phyloP scores from a whole-genome alignment of 1,139 yeast genomes.

The Suhomyces guaymorum region DNA sequence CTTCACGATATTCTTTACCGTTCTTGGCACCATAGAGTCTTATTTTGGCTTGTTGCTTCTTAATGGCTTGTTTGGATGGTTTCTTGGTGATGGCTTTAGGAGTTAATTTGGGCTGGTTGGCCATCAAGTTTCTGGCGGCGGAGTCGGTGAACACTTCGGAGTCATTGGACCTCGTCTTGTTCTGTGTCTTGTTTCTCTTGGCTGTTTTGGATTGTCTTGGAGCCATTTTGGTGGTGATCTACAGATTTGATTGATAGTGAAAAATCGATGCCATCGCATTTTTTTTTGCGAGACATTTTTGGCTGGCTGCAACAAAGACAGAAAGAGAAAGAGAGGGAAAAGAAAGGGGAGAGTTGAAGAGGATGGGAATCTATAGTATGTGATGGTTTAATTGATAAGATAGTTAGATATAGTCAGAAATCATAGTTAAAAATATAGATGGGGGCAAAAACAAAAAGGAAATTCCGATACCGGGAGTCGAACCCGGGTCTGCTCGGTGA shows the following conservation, averaged over 20 bases:
- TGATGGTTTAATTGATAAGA: too few relatives aligned
- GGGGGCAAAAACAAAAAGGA: slow-evolving; percentile 5
- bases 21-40: slow-evolving; percentile 72
- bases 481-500: slow-evolving; percentile 84
- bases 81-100: slow-evolving; percentile 58
- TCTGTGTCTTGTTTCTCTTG: slow-evolving; percentile 54
- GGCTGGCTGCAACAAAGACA: slow-evolving; percentile 3
- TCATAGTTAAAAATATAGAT: too few relatives aligned
- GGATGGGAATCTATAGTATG: too few relatives aligned
- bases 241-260: slow-evolving; percentile 4
- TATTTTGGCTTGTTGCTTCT: slow-evolving; percentile 64
- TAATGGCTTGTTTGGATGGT: slow-evolving; percentile 53
- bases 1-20: slow-evolving; percentile 68
- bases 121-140: slow-evolving; percentile 64
- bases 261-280: slow-evolving; percentile 17
- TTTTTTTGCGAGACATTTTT: slow-evolving; percentile 3
- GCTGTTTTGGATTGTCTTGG: slow-evolving; percentile 60
- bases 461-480: slow-evolving; percentile 78
- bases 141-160: slow-evolving; percentile 68
- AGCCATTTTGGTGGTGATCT: slow-evolving; percentile 36
- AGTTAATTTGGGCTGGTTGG: slow-evolving; percentile 60
- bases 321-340: not conserved
- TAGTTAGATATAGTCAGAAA: too few relatives aligned
- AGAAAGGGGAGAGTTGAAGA: not conserved
- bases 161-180: slow-evolving; percentile 56